Conservation (phyloP, 169 alveolate genomes). For the Nephromyces sp. region DNA sequence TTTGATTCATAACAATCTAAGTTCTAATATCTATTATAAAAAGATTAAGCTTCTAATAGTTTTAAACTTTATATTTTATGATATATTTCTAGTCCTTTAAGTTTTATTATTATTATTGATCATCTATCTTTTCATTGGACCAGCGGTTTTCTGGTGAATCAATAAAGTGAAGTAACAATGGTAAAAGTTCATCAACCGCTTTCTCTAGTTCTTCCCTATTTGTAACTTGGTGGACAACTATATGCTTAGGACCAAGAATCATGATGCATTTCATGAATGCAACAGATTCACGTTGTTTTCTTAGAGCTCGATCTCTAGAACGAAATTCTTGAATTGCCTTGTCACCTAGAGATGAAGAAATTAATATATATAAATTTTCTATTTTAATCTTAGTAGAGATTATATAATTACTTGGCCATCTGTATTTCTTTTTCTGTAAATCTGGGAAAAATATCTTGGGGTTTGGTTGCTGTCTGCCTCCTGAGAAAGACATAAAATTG, state of each 20-base stretch:
- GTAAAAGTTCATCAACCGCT: not conserved
- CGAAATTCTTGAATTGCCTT: not conserved
- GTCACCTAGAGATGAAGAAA: not conserved
- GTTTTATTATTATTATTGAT: too few species aligned
- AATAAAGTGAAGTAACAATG: not conserved
- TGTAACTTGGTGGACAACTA: not conserved
- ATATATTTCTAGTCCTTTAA: too few species aligned
- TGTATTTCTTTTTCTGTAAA: not conserved
- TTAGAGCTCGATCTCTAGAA: not conserved
- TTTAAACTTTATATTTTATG: too few species aligned
- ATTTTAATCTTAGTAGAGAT: not conserved
- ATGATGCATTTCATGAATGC: not conserved
- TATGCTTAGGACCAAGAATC: not conserved
- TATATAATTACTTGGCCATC: not conserved
- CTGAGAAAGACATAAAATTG: too few species aligned
- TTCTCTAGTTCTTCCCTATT: not conserved
- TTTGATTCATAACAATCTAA: too few species aligned
- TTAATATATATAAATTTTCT: not conserved
- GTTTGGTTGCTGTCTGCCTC: too few species aligned
- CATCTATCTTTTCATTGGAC: not conserved
- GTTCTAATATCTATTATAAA: too few species aligned
- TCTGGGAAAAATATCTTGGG: not conserved
- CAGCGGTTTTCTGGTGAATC: not conserved
- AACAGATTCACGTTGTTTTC: not conserved
- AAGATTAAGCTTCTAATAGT: too few species aligned